Percentiles rank a stretch among this genome's conserved stretches.
phyloP scores from a whole-genome alignment of 306 rosid species.

The Malus sieversii region DNA sequence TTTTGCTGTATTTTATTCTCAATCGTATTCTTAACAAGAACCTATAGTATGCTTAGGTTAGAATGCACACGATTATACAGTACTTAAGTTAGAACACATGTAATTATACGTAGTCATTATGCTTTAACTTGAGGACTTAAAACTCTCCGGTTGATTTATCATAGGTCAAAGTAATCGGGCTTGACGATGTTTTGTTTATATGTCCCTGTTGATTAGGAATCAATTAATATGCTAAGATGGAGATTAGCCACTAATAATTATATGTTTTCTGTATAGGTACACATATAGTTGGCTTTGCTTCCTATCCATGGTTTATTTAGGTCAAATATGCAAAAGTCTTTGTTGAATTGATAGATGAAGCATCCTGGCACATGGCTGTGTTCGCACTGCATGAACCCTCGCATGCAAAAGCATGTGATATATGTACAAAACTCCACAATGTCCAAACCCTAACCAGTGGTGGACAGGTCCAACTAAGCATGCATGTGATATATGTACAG shows the following conservation, averaged over 20 bases:
- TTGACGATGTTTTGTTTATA: not conserved
- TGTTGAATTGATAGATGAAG: slow-evolving; percentile 9
- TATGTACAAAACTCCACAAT: not conserved
- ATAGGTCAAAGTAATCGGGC: not conserved
- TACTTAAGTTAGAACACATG: no score
- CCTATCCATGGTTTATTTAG: not conserved
- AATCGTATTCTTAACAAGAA: not conserved
- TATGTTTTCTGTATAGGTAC: not conserved
- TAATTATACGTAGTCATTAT: no score
- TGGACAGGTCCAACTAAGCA: not conserved
- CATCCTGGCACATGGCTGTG: slow-evolving; percentile 25
- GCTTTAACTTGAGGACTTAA: not conserved
- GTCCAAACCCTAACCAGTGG: not conserved
- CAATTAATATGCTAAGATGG: not conserved
- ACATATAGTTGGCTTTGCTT: not conserved
- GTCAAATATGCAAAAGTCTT: not conserved
- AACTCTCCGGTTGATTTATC: no score
- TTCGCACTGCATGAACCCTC: slow-evolving; percentile 12
- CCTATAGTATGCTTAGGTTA: not conserved
- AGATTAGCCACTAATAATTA: slow-evolving; percentile 1
- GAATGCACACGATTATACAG: no score
- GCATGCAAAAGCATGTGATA: not conserved
- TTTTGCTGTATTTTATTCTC: not conserved
- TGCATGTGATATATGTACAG: no score
- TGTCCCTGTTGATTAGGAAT: not conserved